phyloP scores from a whole-genome alignment of 768 basidiomycete genomes.

The Rhodotorula paludigena region DNA sequence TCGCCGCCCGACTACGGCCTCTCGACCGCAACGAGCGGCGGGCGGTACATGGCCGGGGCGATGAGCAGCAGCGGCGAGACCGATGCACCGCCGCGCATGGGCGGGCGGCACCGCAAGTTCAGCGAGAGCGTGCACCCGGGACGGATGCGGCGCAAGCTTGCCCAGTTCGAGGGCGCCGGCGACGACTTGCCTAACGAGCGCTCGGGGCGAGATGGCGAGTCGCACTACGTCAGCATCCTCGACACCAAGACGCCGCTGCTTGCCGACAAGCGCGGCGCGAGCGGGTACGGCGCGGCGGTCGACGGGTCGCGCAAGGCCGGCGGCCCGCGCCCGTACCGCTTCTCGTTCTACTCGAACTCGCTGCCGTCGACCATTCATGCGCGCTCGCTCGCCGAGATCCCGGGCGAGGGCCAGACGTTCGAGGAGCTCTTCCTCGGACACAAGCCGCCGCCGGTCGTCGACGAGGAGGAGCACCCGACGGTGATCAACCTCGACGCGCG shows the following conservation, averaged over 20 bases:
- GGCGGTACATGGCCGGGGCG: slow-evolving; percentile 6
- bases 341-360: slow-evolving; percentile 96
- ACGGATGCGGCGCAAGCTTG: slow-evolving; percentile 68
- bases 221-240: slow-evolving; percentile 25
- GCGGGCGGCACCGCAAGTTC: slow-evolving; percentile 71
- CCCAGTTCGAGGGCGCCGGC: slow-evolving; percentile 68
- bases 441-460: neutral
- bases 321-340: slow-evolving; percentile 86
- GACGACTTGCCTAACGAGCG: slow-evolving; percentile 47
- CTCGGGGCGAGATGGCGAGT: neutral
- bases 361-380: slow-evolving; percentile 91
- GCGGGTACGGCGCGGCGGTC: slow-evolving; percentile 32
- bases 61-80: slow-evolving; percentile 38
- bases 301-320: slow-evolving; percentile 20
- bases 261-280: slow-evolving; percentile 29
- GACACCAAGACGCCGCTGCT: slow-evolving; percentile 50
- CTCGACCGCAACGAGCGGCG: slow-evolving; percentile 12
- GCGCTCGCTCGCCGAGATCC: slow-evolving; percentile 82
- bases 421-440: slow-evolving; percentile 70
- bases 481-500: slow-evolving; percentile 23
- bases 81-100: slow-evolving; percentile 46
- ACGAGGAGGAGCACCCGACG: slow-evolving; percentile 29
- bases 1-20: slow-evolving; percentile 22
- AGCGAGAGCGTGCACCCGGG: slow-evolving; percentile 67
- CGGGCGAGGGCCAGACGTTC: slow-evolving; percentile 87